Evolutionary conservation across 176 grass and related monocot species (phyloP).

Genomic region (Oryza meridionalis): DNA sequence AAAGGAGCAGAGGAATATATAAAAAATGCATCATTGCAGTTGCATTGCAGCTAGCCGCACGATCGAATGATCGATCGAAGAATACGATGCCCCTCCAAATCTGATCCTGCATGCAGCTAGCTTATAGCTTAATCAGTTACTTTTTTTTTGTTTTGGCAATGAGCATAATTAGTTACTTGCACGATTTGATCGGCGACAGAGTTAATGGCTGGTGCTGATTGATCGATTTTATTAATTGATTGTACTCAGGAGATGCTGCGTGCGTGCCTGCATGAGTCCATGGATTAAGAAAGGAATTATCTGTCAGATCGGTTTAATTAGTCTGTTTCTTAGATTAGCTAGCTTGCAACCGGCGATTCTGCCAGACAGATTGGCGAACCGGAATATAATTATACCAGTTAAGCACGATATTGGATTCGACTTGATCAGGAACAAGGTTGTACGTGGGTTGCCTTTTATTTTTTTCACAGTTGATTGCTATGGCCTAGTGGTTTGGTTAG

Average conservation of each 20-base stretch:
- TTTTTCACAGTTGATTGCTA: neutral
- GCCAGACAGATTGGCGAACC: conserved; percentile 40
- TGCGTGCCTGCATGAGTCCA: neutral
- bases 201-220: neutral
- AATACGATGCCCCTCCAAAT: conserved; percentile 24
- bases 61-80: neutral
- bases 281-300: conserved; percentile 1
- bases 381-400: neutral
- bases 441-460: neutral
- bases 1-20: neutral
- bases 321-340: neutral
- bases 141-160: neutral
- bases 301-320: neutral
- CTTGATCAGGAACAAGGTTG: neutral
- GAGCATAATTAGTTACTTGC: neutral
- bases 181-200: neutral
- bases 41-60: neutral
- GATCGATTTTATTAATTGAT: neutral
- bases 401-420: conserved; percentile 20
- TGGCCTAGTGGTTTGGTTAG: neutral
- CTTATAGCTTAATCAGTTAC: neutral
- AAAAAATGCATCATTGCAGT: neutral
- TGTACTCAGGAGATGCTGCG: neutral
- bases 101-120: neutral
- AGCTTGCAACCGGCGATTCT: conserved; percentile 47